Conservation (phyloP, 176 grass and related monocot genomes). For the Microstegium vimineum region DNA sequence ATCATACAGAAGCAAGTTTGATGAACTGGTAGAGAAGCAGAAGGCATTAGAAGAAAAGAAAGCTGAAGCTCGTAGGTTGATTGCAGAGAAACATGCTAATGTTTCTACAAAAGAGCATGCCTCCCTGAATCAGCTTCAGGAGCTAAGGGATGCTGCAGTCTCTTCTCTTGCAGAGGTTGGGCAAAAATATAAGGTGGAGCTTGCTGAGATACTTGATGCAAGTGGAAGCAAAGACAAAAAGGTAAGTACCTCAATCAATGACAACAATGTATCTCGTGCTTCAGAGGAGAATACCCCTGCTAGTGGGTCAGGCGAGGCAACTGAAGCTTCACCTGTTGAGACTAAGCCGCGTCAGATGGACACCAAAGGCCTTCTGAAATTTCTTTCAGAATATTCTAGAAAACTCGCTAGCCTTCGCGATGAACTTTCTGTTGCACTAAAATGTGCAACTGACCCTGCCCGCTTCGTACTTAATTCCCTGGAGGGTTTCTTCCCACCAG, state of each 20-base stretch:
- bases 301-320: slow-evolving; percentile 34
- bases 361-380: slow-evolving; percentile 73
- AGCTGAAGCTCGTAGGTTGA: slow-evolving; percentile 39
- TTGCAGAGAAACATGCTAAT: slow-evolving; percentile 62
- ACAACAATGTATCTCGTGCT: slow-evolving; percentile 53
- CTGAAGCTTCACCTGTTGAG: slow-evolving; percentile 49
- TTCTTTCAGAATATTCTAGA: slow-evolving; percentile 72
- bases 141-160: slow-evolving; percentile 66
- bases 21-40: slow-evolving; percentile 68
- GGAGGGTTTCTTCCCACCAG: slow-evolving; percentile 72
- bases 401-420: slow-evolving; percentile 55
- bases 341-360: slow-evolving; percentile 69
- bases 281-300: slow-evolving; percentile 58
- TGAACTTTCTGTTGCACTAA: slow-evolving; percentile 72
- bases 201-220: slow-evolving; percentile 65
- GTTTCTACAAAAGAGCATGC: slow-evolving; percentile 63
- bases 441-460: slow-evolving; percentile 84
- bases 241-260: slow-evolving; percentile 53
- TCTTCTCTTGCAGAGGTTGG: slow-evolving; percentile 61
- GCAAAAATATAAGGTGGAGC: slow-evolving; percentile 71
- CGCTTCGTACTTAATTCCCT: slow-evolving; percentile 76
- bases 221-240: slow-evolving; percentile 74
- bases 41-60: slow-evolving; percentile 58
- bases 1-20: slow-evolving; percentile 63
- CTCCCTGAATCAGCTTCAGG: slow-evolving; percentile 69